A percentile compares a stretch with the other conserved stretches of the same genome.
These are phyloP conservation scores for Heterobasidion parviporum DNA, from an alignment of 1,284 basidiomycete species.

Conservation along the genomic window DNA sequence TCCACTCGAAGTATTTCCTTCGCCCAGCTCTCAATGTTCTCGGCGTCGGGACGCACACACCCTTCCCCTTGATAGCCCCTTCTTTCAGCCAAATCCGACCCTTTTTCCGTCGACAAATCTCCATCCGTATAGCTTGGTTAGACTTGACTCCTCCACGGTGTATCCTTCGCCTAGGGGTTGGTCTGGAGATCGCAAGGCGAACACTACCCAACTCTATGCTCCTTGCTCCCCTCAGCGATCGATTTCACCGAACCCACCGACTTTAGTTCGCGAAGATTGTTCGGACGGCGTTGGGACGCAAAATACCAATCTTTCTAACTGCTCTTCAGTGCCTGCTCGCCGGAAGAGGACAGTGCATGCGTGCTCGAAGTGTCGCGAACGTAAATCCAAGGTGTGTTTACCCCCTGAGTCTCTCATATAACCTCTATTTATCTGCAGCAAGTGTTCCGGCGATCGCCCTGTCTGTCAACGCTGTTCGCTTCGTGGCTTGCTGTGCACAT, in stretches of 20 bases:
- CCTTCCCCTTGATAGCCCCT: background rate
- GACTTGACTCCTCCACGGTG: background rate
- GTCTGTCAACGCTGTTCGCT: constrained; percentile 9
- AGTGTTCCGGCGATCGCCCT: constrained; percentile 13
- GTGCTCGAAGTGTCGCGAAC: constrained; percentile 17
- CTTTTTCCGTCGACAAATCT: too few species aligned
- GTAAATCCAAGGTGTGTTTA: constrained; percentile 45
- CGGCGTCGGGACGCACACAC: background rate
- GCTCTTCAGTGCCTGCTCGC: background rate
- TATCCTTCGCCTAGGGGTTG: background rate
- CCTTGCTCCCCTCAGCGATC: background rate
- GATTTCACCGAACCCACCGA: background rate
- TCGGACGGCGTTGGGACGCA: too few species aligned
- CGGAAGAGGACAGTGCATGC: background rate
- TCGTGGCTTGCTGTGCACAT: constrained; percentile 1
- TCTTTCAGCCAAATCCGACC: too few species aligned
- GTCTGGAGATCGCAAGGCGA: background rate
- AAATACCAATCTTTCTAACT: background rate
- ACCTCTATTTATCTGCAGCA: background rate
- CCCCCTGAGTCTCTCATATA: too few species aligned
- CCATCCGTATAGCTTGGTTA: too few species aligned
- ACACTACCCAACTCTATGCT: background rate
- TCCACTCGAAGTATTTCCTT: background rate
- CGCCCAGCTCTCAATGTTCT: background rate
- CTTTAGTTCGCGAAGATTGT: background rate